A percentile compares a stretch with the other conserved stretches of the same genome.
Conservation (phyloP, 2,329 filamentous ascomycete genomes). For the Emergomyces orientalis region DNA sequence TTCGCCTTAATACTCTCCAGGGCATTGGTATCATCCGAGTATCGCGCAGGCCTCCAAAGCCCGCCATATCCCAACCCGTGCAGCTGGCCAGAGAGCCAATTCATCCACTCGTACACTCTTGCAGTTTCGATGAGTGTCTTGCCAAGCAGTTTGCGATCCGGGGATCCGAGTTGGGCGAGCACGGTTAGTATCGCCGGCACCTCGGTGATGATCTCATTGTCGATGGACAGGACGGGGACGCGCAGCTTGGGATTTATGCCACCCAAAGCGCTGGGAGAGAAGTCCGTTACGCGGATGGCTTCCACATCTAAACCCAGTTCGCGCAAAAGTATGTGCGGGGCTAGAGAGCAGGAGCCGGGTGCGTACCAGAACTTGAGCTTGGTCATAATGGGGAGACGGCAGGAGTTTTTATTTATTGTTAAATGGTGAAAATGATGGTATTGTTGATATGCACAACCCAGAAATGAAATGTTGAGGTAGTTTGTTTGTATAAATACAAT, state of each 20-base stretch:
- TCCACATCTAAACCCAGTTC: slow-evolving; percentile 21
- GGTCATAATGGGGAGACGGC: slow-evolving; percentile 12
- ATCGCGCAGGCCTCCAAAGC: slow-evolving; percentile 21
- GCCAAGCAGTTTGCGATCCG: slow-evolving; percentile 22
- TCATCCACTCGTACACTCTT: slow-evolving; percentile 30
- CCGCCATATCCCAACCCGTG: slow-evolving; percentile 24
- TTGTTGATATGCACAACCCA: not conserved
- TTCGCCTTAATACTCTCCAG: slow-evolving; percentile 18
- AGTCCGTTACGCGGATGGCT: slow-evolving; percentile 10
- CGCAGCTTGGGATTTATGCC: slow-evolving; percentile 27
- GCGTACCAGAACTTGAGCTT: slow-evolving; percentile 22
- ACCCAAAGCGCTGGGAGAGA: slow-evolving; percentile 16
- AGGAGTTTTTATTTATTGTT: not conserved
- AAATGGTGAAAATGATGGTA: too few species aligned
- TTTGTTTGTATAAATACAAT: not conserved
- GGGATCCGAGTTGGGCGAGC: slow-evolving; percentile 25
- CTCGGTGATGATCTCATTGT: slow-evolving; percentile 27
- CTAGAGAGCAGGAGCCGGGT: slow-evolving; percentile 25
- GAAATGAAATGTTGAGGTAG: not conserved
- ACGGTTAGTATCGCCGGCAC: slow-evolving; percentile 25
- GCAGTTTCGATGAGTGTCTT: slow-evolving; percentile 22
- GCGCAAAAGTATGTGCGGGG: slow-evolving; percentile 25
- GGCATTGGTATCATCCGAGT: slow-evolving; percentile 18
- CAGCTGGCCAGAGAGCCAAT: slow-evolving; percentile 27
- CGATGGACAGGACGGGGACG: slow-evolving; percentile 25